Evolutionary conservation across 2,329 filamentous ascomycete genomes (phyloP), one percentile per base, ranked within the genome.

Genomic region (Calycina herbarum): DNA sequence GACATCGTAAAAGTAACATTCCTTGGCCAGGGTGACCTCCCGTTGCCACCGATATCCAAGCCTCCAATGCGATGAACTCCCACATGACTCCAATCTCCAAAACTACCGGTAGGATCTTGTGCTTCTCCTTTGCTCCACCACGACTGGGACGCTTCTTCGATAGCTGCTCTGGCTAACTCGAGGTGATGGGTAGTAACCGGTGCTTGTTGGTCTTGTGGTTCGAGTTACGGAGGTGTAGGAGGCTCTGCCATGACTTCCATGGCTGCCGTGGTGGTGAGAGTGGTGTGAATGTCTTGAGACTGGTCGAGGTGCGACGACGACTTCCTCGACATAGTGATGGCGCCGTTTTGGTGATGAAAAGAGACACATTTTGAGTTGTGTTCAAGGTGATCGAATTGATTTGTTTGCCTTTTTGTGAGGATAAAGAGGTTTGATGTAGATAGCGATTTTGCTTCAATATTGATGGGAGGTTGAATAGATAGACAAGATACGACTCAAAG

Each of bases 141-240:
- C 70, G 17, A 73, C 67, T 13, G 71, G 71, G 1, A 48, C 69
- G 40, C 66, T 72, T 45, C 69, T 31, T n/a, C 72, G 57, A 59
- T 73, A 73, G 62, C 68, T 71, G 57, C 33, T 72, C 65, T 70
- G 69, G 66, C 73, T 74, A 62, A 70, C 68, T 29, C 73, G 57
- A 4, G 72, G 72, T 13, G 66, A 65, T 24, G 70, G 54, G 31
- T 70, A 69, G 31, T 68, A 66, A 13, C 64, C 61, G 27, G 70
- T 67, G 27, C 66, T 66, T 0, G 68, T 66, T 57, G 69, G 61
- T 31, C 63, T 63, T 0, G 68, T 66, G 7, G 70, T 71, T 58
- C 71, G 64, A 0, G 71, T 72, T 3, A 73, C 71, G 29, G 70
- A 69, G 6, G 69, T 71, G 51, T 73, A 73, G 11, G 73, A 74